Evolutionary conservation across 768 basidiomycete species (phyloP), one percentile per base, ranked within the genome.

Genomic region (Leccinum imitatum): DNA sequence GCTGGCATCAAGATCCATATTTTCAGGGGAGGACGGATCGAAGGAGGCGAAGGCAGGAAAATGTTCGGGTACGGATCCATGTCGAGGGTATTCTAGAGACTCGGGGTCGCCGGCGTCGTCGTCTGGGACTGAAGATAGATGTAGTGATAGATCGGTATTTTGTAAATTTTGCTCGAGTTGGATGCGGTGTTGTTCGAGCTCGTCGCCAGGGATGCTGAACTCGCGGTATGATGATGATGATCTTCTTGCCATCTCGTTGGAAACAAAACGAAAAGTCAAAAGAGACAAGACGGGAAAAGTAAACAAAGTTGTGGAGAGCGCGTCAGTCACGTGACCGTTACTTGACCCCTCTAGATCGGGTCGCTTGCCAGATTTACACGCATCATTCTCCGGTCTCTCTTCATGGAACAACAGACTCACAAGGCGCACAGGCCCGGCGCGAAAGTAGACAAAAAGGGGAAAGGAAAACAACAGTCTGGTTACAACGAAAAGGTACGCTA

Each of bases 401-500:
- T 4, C 60, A 90, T 90, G 89, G 89, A 90, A 62, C 84, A 89
- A 57, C 83, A 84, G 68, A 82, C 82, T 30, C 93, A 96, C 75
- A 95, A 95, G 73, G 78, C 89, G 0, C 96, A 98, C 76, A 76
- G 90, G 37, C 82, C 89, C 13, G 88, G 91, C 14, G 74, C 72
- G 50, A 92, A 91, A 67, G 84, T 83, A 1, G 90, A 87, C 60
- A 94, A 94, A 77, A 93, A 89, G 70, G 82, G 82, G 15, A 87
- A 91, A 67, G 83, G 75, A 59, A 84, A 87, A 72, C 83, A 87
- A 47, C 86, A 87, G 47, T 80, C 87, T 56, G 88, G 87, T 6
- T 91, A 88, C 77, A 98, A 98, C 71, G 93, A 94, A 75, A 98
- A 97, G 81, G 95, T 90, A 58, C 6, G 64, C 50, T 15, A 8